phyloP scores from a whole-genome alignment of 805 yeast genomes.

The Sporopachydermia lactativora region DNA sequence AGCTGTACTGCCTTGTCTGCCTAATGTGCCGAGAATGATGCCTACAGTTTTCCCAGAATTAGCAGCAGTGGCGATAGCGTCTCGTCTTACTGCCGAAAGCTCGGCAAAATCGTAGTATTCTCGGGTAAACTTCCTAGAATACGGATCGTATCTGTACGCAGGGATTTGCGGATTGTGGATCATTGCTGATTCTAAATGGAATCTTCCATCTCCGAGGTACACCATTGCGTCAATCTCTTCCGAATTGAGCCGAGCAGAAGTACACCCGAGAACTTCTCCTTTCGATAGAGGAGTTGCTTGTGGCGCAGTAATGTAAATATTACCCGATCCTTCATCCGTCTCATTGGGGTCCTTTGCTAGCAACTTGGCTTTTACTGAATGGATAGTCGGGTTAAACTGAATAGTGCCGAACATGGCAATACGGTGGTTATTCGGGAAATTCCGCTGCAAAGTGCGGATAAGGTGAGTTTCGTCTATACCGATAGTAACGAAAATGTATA shows the following conservation, averaged over 20 bases:
- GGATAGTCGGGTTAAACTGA: conserved; percentile 92
- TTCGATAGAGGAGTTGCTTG: conserved; percentile 86
- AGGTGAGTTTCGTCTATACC: conserved; percentile 75
- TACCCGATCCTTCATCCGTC: conserved; percentile 23
- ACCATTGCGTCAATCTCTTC: conserved; percentile 65
- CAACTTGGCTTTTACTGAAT: conserved; percentile 51
- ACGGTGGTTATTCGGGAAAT: conserved; percentile 40
- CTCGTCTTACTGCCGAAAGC: conserved; percentile 56
- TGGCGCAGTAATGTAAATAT: conserved; percentile 59
- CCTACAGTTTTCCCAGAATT: conserved; percentile 54
- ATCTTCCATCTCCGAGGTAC: conserved; percentile 92
- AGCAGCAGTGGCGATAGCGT: conserved; percentile 55
- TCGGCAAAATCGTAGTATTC: conserved; percentile 83
- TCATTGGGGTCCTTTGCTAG: conserved; percentile 15
- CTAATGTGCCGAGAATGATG: conserved; percentile 80
- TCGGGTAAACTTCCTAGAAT: conserved; percentile 76
- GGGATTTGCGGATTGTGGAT: conserved; percentile 90
- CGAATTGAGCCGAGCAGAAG: conserved; percentile 67
- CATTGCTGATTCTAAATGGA: conserved; percentile 93
- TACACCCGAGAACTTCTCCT: conserved; percentile 95
- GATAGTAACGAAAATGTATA: conserved; percentile 93
- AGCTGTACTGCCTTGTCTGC: conserved; percentile 82
- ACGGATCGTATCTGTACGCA: conserved; percentile 92
- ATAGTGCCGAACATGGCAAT: conserved; percentile 90
- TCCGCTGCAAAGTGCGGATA: conserved; percentile 56